A percentile compares a stretch with the other conserved stretches of the same genome.
These are phyloP conservation scores for Scleroderma citrinum DNA, from an alignment of 768 basidiomycete genomes.

Conservation along the genomic window DNA sequence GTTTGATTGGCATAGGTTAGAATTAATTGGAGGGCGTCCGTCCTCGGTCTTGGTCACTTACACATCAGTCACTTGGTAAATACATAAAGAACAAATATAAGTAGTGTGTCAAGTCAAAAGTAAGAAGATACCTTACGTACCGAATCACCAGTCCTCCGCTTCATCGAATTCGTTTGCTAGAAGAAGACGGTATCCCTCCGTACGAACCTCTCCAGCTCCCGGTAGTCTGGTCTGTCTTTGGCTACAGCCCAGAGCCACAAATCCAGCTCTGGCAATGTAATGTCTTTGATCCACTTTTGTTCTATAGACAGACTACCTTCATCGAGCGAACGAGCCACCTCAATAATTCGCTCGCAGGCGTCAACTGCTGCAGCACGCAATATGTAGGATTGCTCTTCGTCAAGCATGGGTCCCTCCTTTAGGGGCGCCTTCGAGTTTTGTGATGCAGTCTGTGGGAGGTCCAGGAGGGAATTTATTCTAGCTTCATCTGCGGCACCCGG, in stretches of 20 bases:
- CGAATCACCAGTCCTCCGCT: not conserved
- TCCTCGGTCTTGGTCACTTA: not conserved
- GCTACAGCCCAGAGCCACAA: conserved; percentile 82
- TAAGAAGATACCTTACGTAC: too few relatives aligned
- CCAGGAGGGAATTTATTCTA: conserved; percentile 38
- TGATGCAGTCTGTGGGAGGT: conserved; percentile 13
- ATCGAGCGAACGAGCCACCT: conserved; percentile 38
- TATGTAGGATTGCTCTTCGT: conserved; percentile 57
- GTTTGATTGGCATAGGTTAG: not conserved
- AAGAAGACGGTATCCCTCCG: conserved; percentile 64
- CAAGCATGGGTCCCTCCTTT: conserved; percentile 50
- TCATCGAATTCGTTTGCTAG: conserved; percentile 29
- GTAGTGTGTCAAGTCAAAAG: too few relatives aligned
- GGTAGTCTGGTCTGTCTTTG: conserved; percentile 71
- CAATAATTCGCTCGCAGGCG: conserved; percentile 66
- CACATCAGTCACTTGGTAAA: not conserved
- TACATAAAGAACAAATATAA: not conserved
- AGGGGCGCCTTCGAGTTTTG: conserved; percentile 14
- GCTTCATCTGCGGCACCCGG: conserved; percentile 37
- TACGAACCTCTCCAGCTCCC: conserved; percentile 61
- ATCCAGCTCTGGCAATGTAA: conserved; percentile 60
- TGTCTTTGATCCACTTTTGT: conserved; percentile 45
- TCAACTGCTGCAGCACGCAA: conserved; percentile 77
- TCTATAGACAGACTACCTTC: conserved; percentile 19
- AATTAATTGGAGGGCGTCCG: not conserved